Evolutionary conservation across 306 rosid species (phyloP).

Genomic region (Ammopiptanthus mongolicus): DNA sequence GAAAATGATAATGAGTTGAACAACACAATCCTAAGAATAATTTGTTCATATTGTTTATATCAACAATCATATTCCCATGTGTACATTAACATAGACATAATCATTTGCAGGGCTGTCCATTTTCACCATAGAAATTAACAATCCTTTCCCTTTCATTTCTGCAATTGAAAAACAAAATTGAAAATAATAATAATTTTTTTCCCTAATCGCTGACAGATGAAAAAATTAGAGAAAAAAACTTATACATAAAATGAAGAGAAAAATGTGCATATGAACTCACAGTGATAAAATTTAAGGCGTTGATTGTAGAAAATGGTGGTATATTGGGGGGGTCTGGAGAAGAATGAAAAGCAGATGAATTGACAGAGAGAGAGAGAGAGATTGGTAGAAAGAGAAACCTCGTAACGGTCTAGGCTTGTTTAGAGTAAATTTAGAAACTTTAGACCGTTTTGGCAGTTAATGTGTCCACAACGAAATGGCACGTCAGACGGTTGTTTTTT

Average conservation of each 20-base stretch:
- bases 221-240: neutral
- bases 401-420: neutral
- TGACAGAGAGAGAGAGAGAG: neutral
- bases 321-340: neutral
- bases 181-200: neutral
- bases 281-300: neutral
- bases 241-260: neutral
- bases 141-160: neutral
- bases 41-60: neutral
- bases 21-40: neutral
- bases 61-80: neutral
- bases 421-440: constrained; percentile 12
- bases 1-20: neutral
- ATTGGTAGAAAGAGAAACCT: neutral
- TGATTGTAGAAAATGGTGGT: neutral
- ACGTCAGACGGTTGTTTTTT: neutral
- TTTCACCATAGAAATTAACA: neutral
- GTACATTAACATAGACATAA: neutral
- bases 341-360: neutral
- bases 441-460: constrained; percentile 30
- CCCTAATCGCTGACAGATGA: neutral
- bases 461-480: constrained; percentile 27
- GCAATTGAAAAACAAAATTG: neutral
- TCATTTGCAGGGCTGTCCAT: neutral
- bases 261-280: constrained; percentile 8